Evolutionary conservation across 768 basidiomycete species (phyloP), one percentile per base, ranked within the genome.

Genomic region (Neoboletus subvelutipes): DNA sequence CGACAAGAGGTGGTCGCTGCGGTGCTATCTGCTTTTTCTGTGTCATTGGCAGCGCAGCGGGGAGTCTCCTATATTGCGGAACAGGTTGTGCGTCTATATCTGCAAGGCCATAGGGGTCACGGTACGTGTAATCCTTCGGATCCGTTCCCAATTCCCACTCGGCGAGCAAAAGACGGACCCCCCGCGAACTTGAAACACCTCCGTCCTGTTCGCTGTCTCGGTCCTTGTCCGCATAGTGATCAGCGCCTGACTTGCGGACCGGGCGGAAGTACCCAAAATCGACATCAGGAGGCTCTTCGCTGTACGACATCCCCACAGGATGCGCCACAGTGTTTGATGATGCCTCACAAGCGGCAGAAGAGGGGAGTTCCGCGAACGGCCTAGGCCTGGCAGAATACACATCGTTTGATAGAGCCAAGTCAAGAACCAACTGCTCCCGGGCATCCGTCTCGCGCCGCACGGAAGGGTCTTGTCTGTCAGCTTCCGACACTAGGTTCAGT

Each of bases 221-320:
- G 12, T 65, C 68, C 10, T 55, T 62, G 29, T 74, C 66, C 36
- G 61, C 54, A 45, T 67, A 65, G 54, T 75, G 63, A 42, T 74
- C 63, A 17, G 50, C 56, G 17, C 65, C 65, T 13, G 56, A 49
- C 40, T 70, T 78, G 33, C 59, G 63, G 20, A 77, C 55, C 1
- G 89, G 89, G 13, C 67, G 81, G 22, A 92, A 70, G 67, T 81
- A 88, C 20, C 83, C 80, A 69, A 90, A 90, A 8, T 76, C 71
- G 41, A 89, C 67, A 5, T 79, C 74, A n/a, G 86, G 81, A 9
- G 82, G 82, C 60, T 80, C 83, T 18, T 78, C 78, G 20, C 70
- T 75, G 7, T 89, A 71, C 2, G 84, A 83, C 58, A 87, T 65
- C 22, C 68, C 70, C 54, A 67, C 59, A 10, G 75, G 76, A 68